Conservation (phyloP, 768 basidiomycete genomes). For the Mycena chlorophos region DNA sequence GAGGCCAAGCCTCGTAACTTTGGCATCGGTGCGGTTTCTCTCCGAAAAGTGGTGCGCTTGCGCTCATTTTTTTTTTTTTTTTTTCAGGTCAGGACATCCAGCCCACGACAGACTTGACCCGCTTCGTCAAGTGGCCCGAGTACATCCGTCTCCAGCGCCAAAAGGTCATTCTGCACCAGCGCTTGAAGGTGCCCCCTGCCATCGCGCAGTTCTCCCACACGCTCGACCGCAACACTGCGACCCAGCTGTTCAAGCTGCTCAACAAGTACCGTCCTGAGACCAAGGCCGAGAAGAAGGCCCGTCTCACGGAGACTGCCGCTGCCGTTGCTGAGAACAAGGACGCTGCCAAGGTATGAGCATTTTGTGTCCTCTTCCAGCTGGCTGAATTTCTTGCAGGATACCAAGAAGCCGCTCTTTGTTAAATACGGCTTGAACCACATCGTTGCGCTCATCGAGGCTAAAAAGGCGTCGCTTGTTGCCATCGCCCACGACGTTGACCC, state of each 20-base stretch:
- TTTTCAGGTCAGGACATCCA: slow-evolving; percentile 88
- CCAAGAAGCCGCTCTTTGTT: slow-evolving; percentile 93
- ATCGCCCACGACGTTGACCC: slow-evolving; percentile 99
- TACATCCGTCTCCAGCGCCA: slow-evolving; percentile 97
- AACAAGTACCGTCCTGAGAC: slow-evolving; percentile 97
- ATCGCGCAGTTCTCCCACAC: slow-evolving; percentile 98
- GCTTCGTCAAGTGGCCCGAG: slow-evolving; percentile 99
- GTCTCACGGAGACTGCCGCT: slow-evolving; percentile 76
- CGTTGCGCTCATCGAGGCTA: slow-evolving; percentile 93
- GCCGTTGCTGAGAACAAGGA: slow-evolving; percentile 81
- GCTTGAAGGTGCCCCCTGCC: slow-evolving; percentile 96
- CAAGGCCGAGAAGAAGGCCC: slow-evolving; percentile 96
- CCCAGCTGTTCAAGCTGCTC: slow-evolving; percentile 94
- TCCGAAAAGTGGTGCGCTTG: background rate
- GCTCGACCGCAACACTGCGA: slow-evolving; percentile 99
- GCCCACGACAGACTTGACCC: slow-evolving; percentile 85
- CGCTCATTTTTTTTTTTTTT: too few relatives aligned
- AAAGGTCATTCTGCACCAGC: slow-evolving; percentile 97
- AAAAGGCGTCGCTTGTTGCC: slow-evolving; percentile 94
- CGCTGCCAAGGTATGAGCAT: slow-evolving; percentile 45
- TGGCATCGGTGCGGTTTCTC: slow-evolving; percentile 73
- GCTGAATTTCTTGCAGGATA: slow-evolving; percentile 46
- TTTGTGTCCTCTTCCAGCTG: background rate
- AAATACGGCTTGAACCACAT: slow-evolving; percentile 98
- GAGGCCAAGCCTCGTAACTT: slow-evolving; percentile 90